phyloP scores from a whole-genome alignment of 2,329 filamentous ascomycete genomes.

The Microsporum ferrugineum region DNA sequence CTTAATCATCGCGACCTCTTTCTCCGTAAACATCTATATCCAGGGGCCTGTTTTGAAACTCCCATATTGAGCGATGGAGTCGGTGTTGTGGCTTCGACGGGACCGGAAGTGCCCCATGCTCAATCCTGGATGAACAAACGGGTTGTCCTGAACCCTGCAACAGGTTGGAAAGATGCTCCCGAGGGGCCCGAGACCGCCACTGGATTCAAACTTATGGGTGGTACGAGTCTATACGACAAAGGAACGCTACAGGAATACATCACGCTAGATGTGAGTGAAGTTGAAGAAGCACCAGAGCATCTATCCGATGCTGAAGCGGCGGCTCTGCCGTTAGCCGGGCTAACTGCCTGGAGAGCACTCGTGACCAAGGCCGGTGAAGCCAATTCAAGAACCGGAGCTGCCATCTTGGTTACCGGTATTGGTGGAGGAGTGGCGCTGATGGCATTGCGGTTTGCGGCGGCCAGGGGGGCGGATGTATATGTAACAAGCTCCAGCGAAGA shows the following conservation, averaged over 20 bases:
- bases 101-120: conserved; percentile 42
- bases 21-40: conserved; percentile 85
- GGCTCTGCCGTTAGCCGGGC: conserved; percentile 68
- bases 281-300: conserved; percentile 66
- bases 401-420: conserved; percentile 80
- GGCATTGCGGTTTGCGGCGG: conserved; percentile 67
- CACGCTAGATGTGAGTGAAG: conserved; percentile 55
- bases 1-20: conserved; percentile 95
- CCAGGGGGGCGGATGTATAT: conserved; percentile 62
- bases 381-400: conserved; percentile 46
- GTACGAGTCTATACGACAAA: conserved; percentile 50
- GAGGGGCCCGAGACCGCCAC: conserved; percentile 48
- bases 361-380: conserved; percentile 61
- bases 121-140: conserved; percentile 50
- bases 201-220: conserved; percentile 37
- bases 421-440: conserved; percentile 83
- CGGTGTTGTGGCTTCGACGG: conserved; percentile 58
- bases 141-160: conserved; percentile 67
- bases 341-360: conserved; percentile 81
- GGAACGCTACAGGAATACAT: conserved; percentile 69
- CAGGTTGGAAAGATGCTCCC: conserved; percentile 61
- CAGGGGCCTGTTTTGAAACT: conserved; percentile 64
- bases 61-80: conserved; percentile 75
- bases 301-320: conserved; percentile 64
- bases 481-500: conserved; percentile 64